Percentiles rank a stretch among this genome's conserved stretches.
Evolutionary conservation across 2,329 filamentous ascomycete species (phyloP).

Genomic region (Clonostachys rosea): DNA sequence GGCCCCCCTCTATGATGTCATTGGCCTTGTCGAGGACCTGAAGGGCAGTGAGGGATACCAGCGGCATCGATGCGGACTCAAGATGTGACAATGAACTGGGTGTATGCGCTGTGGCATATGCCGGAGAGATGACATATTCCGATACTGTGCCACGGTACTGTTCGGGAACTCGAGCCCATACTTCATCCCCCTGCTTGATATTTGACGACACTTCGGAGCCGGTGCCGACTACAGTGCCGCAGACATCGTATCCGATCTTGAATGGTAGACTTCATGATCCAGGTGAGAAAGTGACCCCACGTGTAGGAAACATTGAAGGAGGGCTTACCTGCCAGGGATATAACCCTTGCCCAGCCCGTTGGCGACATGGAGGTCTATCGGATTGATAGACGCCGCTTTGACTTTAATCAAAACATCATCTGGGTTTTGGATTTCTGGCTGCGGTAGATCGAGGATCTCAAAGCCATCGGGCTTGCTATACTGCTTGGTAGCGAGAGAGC

Average conservation of each 20-base stretch:
- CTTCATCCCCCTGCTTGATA: constrained; percentile 21
- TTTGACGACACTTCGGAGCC: constrained; percentile 19
- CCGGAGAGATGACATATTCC: constrained; percentile 23
- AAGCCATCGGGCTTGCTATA: no score
- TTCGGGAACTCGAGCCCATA: constrained; percentile 13
- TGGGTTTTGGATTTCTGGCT: no score
- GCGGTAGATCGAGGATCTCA: no score
- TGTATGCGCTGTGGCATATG: constrained; percentile 26
- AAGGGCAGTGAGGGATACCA: constrained; percentile 34
- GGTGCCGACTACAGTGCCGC: constrained; percentile 27
- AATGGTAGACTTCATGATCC: constrained; percentile 23
- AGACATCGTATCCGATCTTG: constrained; percentile 34
- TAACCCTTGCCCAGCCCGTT: constrained; percentile 22
- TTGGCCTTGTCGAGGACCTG: constrained; percentile 24
- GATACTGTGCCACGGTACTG: constrained; percentile 7
- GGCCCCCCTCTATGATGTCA: constrained; percentile 18
- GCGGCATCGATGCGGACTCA: constrained; percentile 34
- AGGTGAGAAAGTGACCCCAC: background rate
- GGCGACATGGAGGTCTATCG: constrained; percentile 36
- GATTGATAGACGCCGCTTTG: constrained; percentile 36
- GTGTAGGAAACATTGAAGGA: background rate
- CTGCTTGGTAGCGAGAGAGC: no score
- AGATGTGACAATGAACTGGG: constrained; percentile 31
- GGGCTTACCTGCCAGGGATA: background rate
- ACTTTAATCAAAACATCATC: constrained; percentile 27